Evolutionary conservation across 768 basidiomycete species (phyloP).

Genomic region (Serendipita sp.): DNA sequence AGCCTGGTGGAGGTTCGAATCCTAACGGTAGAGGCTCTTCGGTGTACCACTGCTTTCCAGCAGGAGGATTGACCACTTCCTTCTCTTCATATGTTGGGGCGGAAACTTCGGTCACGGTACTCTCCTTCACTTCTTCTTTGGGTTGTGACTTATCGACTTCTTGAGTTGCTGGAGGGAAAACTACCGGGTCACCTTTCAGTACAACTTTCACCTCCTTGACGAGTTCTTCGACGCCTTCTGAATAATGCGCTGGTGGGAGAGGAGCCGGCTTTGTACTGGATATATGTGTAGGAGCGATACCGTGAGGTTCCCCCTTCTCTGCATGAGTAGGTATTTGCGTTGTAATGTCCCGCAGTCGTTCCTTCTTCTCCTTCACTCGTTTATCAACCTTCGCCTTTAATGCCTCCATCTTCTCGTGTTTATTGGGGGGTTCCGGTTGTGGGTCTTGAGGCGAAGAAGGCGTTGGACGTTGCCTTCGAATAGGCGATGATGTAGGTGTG

Average conservation of each 20-base stretch:
- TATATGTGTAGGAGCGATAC: background rate
- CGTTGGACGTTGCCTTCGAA: background rate
- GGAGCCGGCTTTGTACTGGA: background rate
- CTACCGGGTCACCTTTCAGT: slow-evolving; percentile 29
- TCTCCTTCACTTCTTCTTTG: slow-evolving; percentile 15
- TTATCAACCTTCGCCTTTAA: slow-evolving; percentile 27
- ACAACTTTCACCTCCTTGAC: slow-evolving; percentile 60
- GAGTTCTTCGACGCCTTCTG: slow-evolving; percentile 51
- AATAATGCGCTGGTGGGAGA: slow-evolving; percentile 20
- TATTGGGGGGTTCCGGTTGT: slow-evolving; percentile 9
- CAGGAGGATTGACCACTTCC: background rate
- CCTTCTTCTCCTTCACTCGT: slow-evolving; percentile 29
- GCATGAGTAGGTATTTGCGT: slow-evolving; percentile 35
- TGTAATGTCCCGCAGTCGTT: slow-evolving; percentile 28
- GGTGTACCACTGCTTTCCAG: slow-evolving; percentile 16
- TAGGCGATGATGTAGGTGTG: background rate
- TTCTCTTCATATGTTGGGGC: slow-evolving; percentile 10
- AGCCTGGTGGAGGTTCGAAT: slow-evolving; percentile 88
- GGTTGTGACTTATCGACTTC: slow-evolving; percentile 15
- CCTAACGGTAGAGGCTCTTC: slow-evolving; percentile 81
- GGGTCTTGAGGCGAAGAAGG: background rate
- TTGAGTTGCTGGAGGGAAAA: background rate
- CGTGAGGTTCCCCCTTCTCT: slow-evolving; percentile 18
- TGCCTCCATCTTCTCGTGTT: slow-evolving; percentile 12
- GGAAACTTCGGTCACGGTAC: slow-evolving; percentile 12